Base-by-base conservation (phyloP, 202 grass and related monocot genomes). In the Carex sylvatica region DNA sequence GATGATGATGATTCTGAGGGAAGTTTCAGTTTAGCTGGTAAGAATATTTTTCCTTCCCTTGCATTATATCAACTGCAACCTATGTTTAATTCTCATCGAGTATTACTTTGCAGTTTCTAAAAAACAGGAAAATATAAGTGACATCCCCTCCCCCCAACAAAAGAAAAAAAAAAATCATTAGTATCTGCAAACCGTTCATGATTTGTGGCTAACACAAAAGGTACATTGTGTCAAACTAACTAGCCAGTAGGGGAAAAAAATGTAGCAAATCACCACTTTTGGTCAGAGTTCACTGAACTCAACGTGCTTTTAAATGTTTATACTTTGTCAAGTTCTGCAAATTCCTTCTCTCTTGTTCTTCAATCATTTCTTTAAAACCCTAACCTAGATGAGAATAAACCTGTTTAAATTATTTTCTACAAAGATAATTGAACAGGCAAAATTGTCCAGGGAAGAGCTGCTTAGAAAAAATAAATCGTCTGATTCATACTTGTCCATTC, bases 11-110 rank as follows among this genome's bases (percentile, higher is more conserved):
- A 86, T 10, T 70, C 83, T 2, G 87, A 98, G 71, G 90, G 92
- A 23, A 89, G 85, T 51, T 77, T 76, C 31, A 88, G 74, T 73
- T 87, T 93, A 65, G 31, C 72, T 65, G 89, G 96, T 98, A 85
- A 9, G 66, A 65, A 78, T 28, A 65, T 12, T 65, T 26, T 12
- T 58, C 70, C 24, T 40, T 54, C 53, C 36, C 47, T 19, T 26
- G 14, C 3, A 44, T 70, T 88, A 16, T 16, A 38, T 74, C 20
- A 23, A 36, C 35, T 20, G 5, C 35, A 5, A 51, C 11, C 4
- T 28, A 30, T 15, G 14, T 54, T 54, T 23, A 47, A 23, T 70
- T 70, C 35, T 70, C 18, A 54, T 69, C 14, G 3, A 65, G 62
- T 30, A n/a, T 19, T 9, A 10, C 22, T 18, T 53, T 4, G 23